phyloP scores from a whole-genome alignment of 176 grass and related monocot species.

The Hordeum marinum region DNA sequence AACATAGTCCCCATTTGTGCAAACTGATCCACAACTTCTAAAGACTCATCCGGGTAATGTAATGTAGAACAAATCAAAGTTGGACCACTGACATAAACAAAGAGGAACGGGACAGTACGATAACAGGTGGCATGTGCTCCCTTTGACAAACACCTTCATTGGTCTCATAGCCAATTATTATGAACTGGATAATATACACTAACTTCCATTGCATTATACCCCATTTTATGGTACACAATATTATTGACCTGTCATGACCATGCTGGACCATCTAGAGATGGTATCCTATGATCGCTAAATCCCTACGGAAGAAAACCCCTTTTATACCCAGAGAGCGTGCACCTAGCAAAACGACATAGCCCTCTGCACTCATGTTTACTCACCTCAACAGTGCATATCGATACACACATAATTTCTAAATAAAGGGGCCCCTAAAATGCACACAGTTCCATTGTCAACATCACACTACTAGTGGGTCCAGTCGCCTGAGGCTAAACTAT shows the following conservation, averaged over 20 bases:
- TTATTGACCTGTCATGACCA: slow-evolving; percentile 19
- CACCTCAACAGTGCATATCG: neutral
- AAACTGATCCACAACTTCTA: too few species aligned
- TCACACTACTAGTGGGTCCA: neutral
- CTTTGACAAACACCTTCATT: slow-evolving; percentile 26
- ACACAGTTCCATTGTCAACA: neutral
- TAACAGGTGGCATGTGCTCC: slow-evolving; percentile 12
- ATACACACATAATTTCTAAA: neutral
- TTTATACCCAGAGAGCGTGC: neutral
- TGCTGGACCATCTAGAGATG: neutral
- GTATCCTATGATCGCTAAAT: slow-evolving; percentile 2
- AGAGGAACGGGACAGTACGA: neutral
- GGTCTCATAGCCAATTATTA: slow-evolving; percentile 6
- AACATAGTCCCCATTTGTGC: too few species aligned
- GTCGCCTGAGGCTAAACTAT: neutral
- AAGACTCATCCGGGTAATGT: too few species aligned
- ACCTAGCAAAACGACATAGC: slow-evolving; percentile 35
- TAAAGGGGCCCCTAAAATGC: neutral
- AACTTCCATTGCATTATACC: slow-evolving; percentile 21
- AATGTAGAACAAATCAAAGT: neutral
- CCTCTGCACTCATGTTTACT: neutral
- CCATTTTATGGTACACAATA: slow-evolving; percentile 33
- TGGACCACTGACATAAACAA: neutral
- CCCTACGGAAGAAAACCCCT: neutral
- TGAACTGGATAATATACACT: slow-evolving; percentile 32